These are phyloP conservation scores for Helianthus tuberosus DNA, from an alignment of 129 eudicot genomes.

Conservation along the genomic window DNA sequence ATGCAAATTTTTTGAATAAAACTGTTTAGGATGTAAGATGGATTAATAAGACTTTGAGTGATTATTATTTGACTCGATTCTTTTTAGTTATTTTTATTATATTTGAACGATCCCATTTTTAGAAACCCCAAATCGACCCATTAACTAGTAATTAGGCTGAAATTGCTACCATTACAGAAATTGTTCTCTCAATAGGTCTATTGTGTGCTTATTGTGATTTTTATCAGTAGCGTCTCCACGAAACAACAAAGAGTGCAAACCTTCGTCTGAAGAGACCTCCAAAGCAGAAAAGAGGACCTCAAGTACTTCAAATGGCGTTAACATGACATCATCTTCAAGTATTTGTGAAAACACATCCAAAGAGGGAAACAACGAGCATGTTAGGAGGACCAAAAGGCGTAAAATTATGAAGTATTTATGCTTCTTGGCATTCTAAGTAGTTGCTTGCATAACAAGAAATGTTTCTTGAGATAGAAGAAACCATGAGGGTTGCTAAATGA, in stretches of 20 bases:
- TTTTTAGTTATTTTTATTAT: too few species aligned
- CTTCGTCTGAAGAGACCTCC: background rate
- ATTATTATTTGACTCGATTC: too few species aligned
- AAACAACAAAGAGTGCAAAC: slow-evolving; percentile 18
- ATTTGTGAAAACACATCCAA: slow-evolving; percentile 1
- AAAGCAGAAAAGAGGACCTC: background rate
- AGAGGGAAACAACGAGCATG: slow-evolving; percentile 31
- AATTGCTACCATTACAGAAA: background rate
- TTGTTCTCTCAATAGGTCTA: background rate
- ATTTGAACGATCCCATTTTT: background rate
- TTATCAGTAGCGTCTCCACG: slow-evolving; percentile 30
- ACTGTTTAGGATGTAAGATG: too few species aligned
- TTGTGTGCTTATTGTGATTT: slow-evolving; percentile 2
- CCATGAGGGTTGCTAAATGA: background rate
- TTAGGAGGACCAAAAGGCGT: slow-evolving; percentile 39
- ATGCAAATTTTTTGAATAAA: too few species aligned
- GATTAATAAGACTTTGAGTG: too few species aligned
- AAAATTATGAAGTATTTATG: slow-evolving; percentile 51
- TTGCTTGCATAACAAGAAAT: background rate
- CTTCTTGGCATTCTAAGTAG: slow-evolving; percentile 40
- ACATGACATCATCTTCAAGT: slow-evolving; percentile 20
- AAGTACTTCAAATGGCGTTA: background rate
- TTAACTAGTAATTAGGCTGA: background rate
- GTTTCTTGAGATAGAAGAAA: slow-evolving; percentile 17
- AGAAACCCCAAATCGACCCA: background rate